Percentiles rank a stretch among this genome's conserved stretches.
Conservation (phyloP, 225 moss, liverwort and hornwort genomes). For the Takakia lepidozioides region DNA sequence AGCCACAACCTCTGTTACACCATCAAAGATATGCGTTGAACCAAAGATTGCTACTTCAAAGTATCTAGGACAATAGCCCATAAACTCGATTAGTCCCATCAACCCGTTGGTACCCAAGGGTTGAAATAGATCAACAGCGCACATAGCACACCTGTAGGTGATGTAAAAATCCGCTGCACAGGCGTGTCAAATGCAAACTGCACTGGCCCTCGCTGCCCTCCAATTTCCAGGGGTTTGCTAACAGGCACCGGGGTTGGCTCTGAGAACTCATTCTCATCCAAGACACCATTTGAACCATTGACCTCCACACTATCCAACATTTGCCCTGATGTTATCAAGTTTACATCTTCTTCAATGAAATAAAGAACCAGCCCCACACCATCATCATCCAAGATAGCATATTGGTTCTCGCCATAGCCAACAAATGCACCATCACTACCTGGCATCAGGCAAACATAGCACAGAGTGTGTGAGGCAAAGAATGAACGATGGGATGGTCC, state of each 20-base stretch:
- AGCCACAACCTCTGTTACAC: no score
- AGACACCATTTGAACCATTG: conserved; percentile 53
- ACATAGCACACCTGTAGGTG: conserved; percentile 89
- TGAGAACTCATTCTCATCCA: conserved; percentile 88
- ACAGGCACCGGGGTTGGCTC: conserved; percentile 34
- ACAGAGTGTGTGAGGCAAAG: conserved; percentile 6
- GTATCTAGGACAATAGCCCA: no score
- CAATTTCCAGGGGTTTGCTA: conserved; percentile 39
- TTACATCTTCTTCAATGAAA: conserved; percentile 75
- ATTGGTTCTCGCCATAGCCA: conserved; percentile 81
- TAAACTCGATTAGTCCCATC: no score
- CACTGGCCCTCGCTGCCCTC: conserved; percentile 54
- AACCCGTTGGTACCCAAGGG: no score
- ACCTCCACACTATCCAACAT: conserved; percentile 28
- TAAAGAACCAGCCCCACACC: conserved; percentile 80
- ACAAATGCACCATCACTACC: conserved; percentile 97
- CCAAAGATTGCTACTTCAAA: no score
- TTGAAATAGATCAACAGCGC: no score
- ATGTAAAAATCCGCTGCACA: conserved; percentile 91
- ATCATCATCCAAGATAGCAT: conserved; percentile 91
- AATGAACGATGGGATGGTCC: neutral
- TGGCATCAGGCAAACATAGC: no score
- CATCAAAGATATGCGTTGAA: no score
- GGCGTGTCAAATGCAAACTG: conserved; percentile 93
- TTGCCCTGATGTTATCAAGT: conserved; percentile 48